A percentile compares a stretch with the other conserved stretches of the same genome.
These are phyloP conservation scores for Coleophoma crateriformis DNA, from an alignment of 2,329 filamentous ascomycete genomes.

Conservation along the genomic window DNA sequence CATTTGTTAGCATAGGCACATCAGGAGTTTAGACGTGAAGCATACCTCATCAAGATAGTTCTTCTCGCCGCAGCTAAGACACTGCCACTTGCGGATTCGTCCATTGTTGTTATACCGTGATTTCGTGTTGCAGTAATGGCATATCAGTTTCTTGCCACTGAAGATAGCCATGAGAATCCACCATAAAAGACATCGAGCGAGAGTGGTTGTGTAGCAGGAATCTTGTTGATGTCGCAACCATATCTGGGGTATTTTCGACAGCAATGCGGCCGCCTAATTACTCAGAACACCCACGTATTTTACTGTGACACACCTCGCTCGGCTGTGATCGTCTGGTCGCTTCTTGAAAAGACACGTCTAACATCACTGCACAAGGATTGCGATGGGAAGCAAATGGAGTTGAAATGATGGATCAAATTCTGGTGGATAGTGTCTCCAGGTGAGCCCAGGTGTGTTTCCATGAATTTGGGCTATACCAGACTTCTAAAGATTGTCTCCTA, in stretches of 20 bases:
- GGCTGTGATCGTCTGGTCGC: too few relatives aligned
- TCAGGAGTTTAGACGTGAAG: slow-evolving; percentile 2
- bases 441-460: too few relatives aligned
- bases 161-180: slow-evolving; percentile 14
- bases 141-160: slow-evolving; percentile 42
- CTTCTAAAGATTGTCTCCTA: too few relatives aligned
- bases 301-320: too few relatives aligned
- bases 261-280: neutral
- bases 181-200: neutral
- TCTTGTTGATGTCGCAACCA: too few relatives aligned
- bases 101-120: slow-evolving; percentile 56
- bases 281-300: too few relatives aligned
- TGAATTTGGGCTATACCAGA: too few relatives aligned
- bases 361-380: too few relatives aligned
- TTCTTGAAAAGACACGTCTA: too few relatives aligned
- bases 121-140: slow-evolving; percentile 79
- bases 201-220: neutral
- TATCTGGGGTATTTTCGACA: neutral
- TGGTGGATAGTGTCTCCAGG: too few relatives aligned
- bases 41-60: slow-evolving; percentile 85
- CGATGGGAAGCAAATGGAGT: too few relatives aligned
- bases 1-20: slow-evolving; percentile 4
- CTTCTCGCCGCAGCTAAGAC: slow-evolving; percentile 73
- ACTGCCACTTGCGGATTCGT: slow-evolving; percentile 61
- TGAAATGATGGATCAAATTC: too few relatives aligned